Conservation (phyloP, 495 filamentous ascomycete species). For the Aeminium ludgeri region DNA sequence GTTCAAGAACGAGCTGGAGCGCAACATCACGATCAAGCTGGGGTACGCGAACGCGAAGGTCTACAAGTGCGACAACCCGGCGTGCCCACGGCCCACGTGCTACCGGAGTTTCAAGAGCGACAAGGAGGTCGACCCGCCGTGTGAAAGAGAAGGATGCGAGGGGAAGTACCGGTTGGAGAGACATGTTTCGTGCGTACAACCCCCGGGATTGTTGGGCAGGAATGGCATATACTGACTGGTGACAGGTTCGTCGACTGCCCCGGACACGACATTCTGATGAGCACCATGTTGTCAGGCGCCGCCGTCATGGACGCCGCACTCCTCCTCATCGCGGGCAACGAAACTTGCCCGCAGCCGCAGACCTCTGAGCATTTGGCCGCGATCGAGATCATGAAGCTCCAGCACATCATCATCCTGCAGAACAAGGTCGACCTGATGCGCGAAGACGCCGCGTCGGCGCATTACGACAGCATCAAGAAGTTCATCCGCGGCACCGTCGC, state of each 20-base stretch:
- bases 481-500: constrained; percentile 96
- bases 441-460: constrained; percentile 76
- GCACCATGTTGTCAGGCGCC: constrained; percentile 97
- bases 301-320: constrained; percentile 98
- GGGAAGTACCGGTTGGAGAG: constrained; percentile 71
- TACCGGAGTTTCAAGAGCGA: constrained; percentile 96
- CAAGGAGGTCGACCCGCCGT: constrained; percentile 89
- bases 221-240: background rate
- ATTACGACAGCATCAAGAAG: constrained; percentile 90
- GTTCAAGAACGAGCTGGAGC: constrained; percentile 98
- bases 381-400: constrained; percentile 97
- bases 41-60: constrained; percentile 99
- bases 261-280: constrained; percentile 99
- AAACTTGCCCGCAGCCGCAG: constrained; percentile 96
- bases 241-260: constrained; percentile 81
- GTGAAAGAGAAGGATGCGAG: constrained; percentile 77
- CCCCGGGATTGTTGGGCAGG: background rate
- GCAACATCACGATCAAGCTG: constrained; percentile 99
- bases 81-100: constrained; percentile 85
- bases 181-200: constrained; percentile 65
- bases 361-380: constrained; percentile 96
- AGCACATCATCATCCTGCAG: constrained; percentile 96
- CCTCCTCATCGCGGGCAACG: constrained; percentile 93
- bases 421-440: constrained; percentile 98
- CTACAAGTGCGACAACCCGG: constrained; percentile 89